phyloP scores from a whole-genome alignment of 495 filamentous ascomycete species.

The Cryomyces antarcticus region DNA sequence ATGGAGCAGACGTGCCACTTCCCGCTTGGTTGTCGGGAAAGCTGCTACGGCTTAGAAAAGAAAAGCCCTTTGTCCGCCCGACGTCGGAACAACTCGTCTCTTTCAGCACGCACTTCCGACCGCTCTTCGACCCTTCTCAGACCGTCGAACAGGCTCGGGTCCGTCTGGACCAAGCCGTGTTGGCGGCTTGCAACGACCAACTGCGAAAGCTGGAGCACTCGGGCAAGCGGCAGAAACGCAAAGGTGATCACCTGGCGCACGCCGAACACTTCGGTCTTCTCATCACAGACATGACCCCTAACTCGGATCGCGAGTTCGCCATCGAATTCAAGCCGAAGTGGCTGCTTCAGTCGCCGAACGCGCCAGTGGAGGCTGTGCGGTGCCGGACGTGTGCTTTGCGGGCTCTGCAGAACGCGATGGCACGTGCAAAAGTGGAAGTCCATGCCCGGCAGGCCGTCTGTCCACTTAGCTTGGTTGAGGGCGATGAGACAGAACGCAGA shows the following conservation, averaged over 20 bases:
- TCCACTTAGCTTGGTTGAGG: slow-evolving; percentile 32
- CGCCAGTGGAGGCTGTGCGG: slow-evolving; percentile 38
- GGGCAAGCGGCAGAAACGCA: slow-evolving; percentile 1
- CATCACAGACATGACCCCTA: slow-evolving; percentile 59
- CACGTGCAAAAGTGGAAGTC: background rate
- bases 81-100: too few species aligned
- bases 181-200: background rate
- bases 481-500: background rate
- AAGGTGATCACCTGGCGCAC: slow-evolving; percentile 1
- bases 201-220: background rate
- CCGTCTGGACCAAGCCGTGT: background rate
- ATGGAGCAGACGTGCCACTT: too few species aligned
- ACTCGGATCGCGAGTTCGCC: slow-evolving; percentile 8
- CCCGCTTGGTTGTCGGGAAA: too few species aligned
- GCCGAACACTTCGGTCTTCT: slow-evolving; percentile 43
- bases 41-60: too few species aligned
- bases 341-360: slow-evolving; percentile 65
- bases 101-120: too few species aligned
- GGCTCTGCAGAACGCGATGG: slow-evolving; percentile 28
- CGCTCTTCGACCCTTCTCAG: too few species aligned
- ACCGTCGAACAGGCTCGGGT: background rate
- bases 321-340: slow-evolving; percentile 92
- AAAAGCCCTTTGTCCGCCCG: too few species aligned
- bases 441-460: slow-evolving; percentile 21
- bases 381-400: slow-evolving; percentile 77